Evolutionary conservation across 345 rosid genomes (phyloP), one percentile per base, ranked within the genome.

Genomic region (Syzygium grande): DNA sequence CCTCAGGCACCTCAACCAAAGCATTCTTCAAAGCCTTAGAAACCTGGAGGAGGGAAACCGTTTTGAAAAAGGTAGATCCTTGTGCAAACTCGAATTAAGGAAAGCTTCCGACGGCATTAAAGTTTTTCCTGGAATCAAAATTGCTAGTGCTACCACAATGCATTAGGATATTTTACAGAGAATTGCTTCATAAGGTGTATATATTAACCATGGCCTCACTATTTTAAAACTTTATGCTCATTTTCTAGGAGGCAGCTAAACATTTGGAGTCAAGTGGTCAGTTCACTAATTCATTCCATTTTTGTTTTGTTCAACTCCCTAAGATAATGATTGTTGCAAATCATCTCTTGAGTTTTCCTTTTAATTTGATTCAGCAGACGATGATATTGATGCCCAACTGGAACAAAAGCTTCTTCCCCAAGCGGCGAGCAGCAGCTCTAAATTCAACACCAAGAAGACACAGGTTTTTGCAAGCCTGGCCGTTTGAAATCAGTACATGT

Each of bases 41-140:
- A 78, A 87, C 88, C 25, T 87, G 88, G 88, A 87, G 80, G 52
- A 87, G 51, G 52, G 88, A 87, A 55, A 79, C 85, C 30, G 43
- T 87, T 17, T 34, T 79, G 68, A 79, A 87, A 63, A 23, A 63
- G 84, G 87, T 63, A 73, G 38, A 29, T 46, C 52, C 29, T 84
- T 1, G 34, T 23, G 52, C 85, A 16, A 63, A 63, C n/a, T 58
- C 2, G 6, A 58, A 58, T 58, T 58, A 58, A 23, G 27, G 63
- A 58, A 23, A 23, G n/a, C 63, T 58, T 58, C n/a, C 14, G 8
- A 58, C 13, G 13, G 5, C 63, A 58, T 58, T 58, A 25, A 29
- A 63, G 4, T 73, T 22, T 73, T 73, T 73, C 83, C 83, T 73
- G 49, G 49, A 73, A 73, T 2, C 1, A 38, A 38, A 73, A 34